Evolutionary conservation across 345 rosid species (phyloP), one percentile per base, ranked within the genome.

Genomic region (Arabidopsis suecica): DNA sequence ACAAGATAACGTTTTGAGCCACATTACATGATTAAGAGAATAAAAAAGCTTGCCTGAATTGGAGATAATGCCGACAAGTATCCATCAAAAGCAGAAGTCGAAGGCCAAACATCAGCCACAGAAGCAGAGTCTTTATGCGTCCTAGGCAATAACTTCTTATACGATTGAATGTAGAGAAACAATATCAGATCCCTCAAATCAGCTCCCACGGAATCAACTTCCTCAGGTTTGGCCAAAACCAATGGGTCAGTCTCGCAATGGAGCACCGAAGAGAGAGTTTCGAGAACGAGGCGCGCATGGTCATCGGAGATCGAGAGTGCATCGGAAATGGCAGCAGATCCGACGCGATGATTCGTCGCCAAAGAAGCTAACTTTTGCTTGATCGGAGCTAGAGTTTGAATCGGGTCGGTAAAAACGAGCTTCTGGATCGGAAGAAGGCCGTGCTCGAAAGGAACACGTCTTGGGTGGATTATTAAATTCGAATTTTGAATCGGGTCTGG

Each of bases 51-150:
- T 60, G 82, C 99, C 97, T 96, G 99, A 79, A 93, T 86, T 51
- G 98, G 99, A 22, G 97, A 96, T 30, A 96, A 79, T 5, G 97
- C 99, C 0, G 98, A 96, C 69, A 96, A 71, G 81, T 84, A 93
- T 9, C 98, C 98, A 65, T 96, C 99, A 67, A 96, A 96, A 36
- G 99, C 99, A 2, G 99, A 96, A 28, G 96, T 88, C 12, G 98
- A 96, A 7, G 99, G 99, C 99, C 99, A 96, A 0, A 93, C 98
- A 74, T 96, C 99, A 2, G 98, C 96, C 3, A 96, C 93, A 13
- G 99, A 77, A 6, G 93, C 97, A 10, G 97, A 82, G 76, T 96
- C 98, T 80, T 89, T 96, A 57, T 93, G 97, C 68, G 95, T 77
- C 75, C 96, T 84, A 3, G 98, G 99, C 66, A 84, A 70, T 81